These are phyloP conservation scores for Xylariaceae sp. DNA, from an alignment of 2,329 filamentous ascomycete species.

Conservation along the genomic window DNA sequence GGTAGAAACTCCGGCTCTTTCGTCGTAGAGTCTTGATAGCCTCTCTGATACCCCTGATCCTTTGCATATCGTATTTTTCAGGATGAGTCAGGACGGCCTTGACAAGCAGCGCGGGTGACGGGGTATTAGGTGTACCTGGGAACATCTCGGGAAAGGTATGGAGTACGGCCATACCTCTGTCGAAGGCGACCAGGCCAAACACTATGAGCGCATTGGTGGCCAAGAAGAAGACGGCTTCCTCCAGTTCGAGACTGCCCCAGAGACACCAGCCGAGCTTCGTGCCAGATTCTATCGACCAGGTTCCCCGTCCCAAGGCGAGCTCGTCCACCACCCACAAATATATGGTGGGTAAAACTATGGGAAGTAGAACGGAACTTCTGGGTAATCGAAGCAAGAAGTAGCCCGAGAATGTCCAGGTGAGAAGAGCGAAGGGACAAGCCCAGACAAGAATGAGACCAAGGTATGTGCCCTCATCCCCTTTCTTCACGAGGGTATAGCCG, in stretches of 20 bases:
- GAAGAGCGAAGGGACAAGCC: slow-evolving; percentile 61
- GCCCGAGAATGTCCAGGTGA: slow-evolving; percentile 61
- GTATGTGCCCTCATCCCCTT: slow-evolving; percentile 54
- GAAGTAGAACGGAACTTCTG: slow-evolving; percentile 49
- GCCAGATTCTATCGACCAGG: slow-evolving; percentile 64
- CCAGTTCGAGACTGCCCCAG: slow-evolving; percentile 64
- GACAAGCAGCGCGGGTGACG: slow-evolving; percentile 46
- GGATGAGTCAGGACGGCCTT: slow-evolving; percentile 44
- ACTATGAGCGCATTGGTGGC: slow-evolving; percentile 66
- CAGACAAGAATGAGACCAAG: slow-evolving; percentile 66
- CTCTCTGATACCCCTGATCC: slow-evolving; percentile 54
- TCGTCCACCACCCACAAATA: slow-evolving; percentile 73
- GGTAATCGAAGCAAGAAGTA: slow-evolving; percentile 61
- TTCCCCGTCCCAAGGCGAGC: slow-evolving; percentile 60
- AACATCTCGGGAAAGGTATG: slow-evolving; percentile 59
- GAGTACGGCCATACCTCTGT: slow-evolving; percentile 63
- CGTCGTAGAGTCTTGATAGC: slow-evolving; percentile 52
- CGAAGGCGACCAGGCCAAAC: slow-evolving; percentile 64
- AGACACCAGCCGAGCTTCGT: slow-evolving; percentile 63
- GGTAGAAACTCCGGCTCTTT: slow-evolving; percentile 71
- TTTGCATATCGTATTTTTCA: slow-evolving; percentile 50
- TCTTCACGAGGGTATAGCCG: slow-evolving; percentile 41
- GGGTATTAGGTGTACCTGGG: slow-evolving; percentile 34
- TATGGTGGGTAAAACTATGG: slow-evolving; percentile 59
- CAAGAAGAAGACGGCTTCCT: slow-evolving; percentile 72